Evolutionary conservation across 495 filamentous ascomycete genomes (phyloP).

Genomic region (Platismatia glauca): DNA sequence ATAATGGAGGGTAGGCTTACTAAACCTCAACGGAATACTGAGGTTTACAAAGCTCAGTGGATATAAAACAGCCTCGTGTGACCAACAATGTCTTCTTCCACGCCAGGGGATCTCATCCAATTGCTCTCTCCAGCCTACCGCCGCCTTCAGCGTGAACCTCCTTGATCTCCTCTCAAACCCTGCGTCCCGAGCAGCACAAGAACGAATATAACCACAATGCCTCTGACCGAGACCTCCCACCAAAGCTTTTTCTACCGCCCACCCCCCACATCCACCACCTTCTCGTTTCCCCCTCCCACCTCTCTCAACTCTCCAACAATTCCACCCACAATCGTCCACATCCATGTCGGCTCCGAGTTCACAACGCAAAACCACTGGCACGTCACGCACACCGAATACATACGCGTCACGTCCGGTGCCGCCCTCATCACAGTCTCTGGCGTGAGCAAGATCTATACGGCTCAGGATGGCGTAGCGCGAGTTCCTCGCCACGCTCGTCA

Average conservation of each 20-base stretch:
- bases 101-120: neutral
- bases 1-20: no score
- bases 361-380: conserved; percentile 3
- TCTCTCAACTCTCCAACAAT: neutral
- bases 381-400: conserved; percentile 1
- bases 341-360: neutral
- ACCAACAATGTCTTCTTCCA: neutral
- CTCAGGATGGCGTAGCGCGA: neutral
- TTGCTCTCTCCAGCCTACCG: neutral
- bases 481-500: conserved; percentile 11
- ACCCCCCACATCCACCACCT: neutral
- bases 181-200: neutral
- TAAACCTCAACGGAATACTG: no score
- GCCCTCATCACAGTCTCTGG: neutral
- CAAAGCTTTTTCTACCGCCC: neutral
- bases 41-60: no score
- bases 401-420: neutral
- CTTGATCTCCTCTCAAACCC: neutral
- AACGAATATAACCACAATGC: neutral
- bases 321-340: neutral
- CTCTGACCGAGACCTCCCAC: conserved; percentile 5
- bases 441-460: neutral
- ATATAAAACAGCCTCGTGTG: neutral
- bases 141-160: neutral
- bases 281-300: neutral